phyloP scores from a whole-genome alignment of 106 monocot genomes.

The Dendrobium chrysotoxum region DNA sequence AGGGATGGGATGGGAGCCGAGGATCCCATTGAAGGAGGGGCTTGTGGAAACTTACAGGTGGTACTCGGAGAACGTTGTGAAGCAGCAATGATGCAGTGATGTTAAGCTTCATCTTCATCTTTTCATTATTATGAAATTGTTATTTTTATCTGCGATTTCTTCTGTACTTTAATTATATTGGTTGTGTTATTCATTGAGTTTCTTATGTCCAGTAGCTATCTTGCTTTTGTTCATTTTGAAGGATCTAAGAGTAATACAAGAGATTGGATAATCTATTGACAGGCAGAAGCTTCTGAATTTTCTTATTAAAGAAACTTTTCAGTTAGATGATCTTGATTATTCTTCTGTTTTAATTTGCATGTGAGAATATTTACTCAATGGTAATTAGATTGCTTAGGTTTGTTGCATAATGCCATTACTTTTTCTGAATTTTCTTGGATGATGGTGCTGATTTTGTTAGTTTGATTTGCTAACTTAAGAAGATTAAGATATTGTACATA shows the following conservation, averaged over 20 bases:
- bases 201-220: not conserved
- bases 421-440: too few species aligned
- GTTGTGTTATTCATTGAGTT: not conserved
- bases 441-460: too few species aligned
- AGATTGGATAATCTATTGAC: not conserved
- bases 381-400: too few species aligned
- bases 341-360: not conserved
- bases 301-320: too few species aligned
- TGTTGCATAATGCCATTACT: too few species aligned
- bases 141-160: not conserved
- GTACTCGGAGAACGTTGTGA: conserved; percentile 68
- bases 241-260: not conserved
- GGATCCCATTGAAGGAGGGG: conserved; percentile 59
- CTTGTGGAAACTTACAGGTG: conserved; percentile 85
- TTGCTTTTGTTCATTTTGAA: not conserved
- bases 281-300: not conserved
- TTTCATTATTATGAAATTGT: not conserved
- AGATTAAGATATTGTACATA: too few species aligned
- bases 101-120: not conserved
- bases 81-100: not conserved
- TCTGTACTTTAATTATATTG: not conserved
- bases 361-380: too few species aligned
- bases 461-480: too few species aligned
- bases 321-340: not conserved
- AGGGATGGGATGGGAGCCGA: conserved; percentile 71